A percentile compares a stretch with the other conserved stretches of the same genome.
These are phyloP conservation scores for Fistulinella cinereoalba DNA, from an alignment of 1,284 basidiomycete genomes.

Conservation along the genomic window DNA sequence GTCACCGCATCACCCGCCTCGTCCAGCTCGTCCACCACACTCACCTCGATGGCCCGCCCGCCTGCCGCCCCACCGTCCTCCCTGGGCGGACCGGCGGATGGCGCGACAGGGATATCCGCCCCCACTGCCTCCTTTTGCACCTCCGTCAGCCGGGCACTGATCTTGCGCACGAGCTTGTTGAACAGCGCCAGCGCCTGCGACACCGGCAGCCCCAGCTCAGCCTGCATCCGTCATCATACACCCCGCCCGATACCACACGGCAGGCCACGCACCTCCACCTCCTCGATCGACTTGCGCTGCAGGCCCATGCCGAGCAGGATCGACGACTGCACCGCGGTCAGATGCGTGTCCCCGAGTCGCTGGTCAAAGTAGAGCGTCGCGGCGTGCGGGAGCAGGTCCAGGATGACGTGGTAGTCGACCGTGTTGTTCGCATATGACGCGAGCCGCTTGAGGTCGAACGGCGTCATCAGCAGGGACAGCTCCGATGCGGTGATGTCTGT, in stretches of 20 bases:
- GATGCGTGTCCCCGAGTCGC: conserved; percentile 61
- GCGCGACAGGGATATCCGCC: conserved; percentile 45
- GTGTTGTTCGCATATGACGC: conserved; percentile 95
- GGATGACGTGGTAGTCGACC: conserved; percentile 94
- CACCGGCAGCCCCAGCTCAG: conserved; percentile 80
- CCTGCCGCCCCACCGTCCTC: conserved; percentile 20
- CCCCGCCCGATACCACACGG: not conserved
- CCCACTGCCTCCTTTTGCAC: conserved; percentile 80
- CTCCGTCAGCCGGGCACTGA: conserved; percentile 76
- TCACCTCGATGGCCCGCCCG: conserved; percentile 50
- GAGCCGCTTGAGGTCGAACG: conserved; percentile 95
- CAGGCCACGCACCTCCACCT: conserved; percentile 64
- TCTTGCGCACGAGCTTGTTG: conserved; percentile 86
- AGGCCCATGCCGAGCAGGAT: conserved; percentile 88
- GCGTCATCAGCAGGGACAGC: conserved; percentile 73
- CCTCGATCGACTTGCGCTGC: conserved; percentile 90
- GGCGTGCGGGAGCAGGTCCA: conserved; percentile 86
- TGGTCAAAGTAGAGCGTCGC: conserved; percentile 84
- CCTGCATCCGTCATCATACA: conserved; percentile 36
- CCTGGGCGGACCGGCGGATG: too few relatives aligned
- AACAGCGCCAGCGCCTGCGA: conserved; percentile 90
- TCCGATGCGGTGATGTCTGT: conserved; percentile 61
- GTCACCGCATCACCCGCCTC: conserved; percentile 64
- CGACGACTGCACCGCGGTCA: conserved; percentile 85
- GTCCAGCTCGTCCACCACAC: conserved; percentile 63